Base-by-base conservation (phyloP, 2,329 filamentous ascomycete species). In the Ophiostoma ips region DNA sequence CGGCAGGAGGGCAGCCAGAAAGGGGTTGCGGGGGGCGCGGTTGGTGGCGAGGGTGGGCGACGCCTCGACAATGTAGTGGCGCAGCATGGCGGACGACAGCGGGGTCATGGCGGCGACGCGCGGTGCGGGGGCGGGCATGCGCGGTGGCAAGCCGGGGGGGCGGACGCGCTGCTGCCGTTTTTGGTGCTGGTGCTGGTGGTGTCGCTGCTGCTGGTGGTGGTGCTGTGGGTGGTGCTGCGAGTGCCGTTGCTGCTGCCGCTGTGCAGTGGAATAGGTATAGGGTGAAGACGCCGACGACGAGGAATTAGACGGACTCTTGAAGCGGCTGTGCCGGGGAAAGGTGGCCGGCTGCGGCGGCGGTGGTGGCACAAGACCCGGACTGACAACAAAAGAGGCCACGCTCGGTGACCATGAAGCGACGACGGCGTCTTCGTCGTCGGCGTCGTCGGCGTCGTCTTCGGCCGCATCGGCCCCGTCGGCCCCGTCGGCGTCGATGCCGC, bases 61-160 rank as follows among this genome's bases (percentile, higher is more conserved):
- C 4, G 53, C 46, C 48, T 52, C 45, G 30, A 53, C 51, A 13
- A 58, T 53, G 46, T 51, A 57, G 36, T 53, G 51, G 6, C 56
- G 53, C 43, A 58, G 52, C 44, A 58, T 47, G 13, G 47, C 43
- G 2, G 50, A 15, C 28, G 56, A 58, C n/a, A 53, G 43, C 3
- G 55, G 53, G 24, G 56, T 57, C 51, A 58, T 49, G 18, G 50
- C 37, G n/a, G 51, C 49, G 15, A 49, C 52, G 3, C 46, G 51
- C 33, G 46, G 46, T 18, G 18, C 21, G 13, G 28, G 40, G 21
- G 40, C 13, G 5, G 40, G 40, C 21, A 43, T 43, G 7, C 24
- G 40, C 40, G 40, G 44, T 18, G 31, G 31, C 28, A 24, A 21
- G 24, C n/a, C 24, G 30, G 31, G 31, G 31, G 5, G 18, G 15